A percentile compares a stretch with the other conserved stretches of the same genome.
phyloP scores from a whole-genome alignment of 176 grass and related monocot genomes.

The Thalia dealbata region DNA sequence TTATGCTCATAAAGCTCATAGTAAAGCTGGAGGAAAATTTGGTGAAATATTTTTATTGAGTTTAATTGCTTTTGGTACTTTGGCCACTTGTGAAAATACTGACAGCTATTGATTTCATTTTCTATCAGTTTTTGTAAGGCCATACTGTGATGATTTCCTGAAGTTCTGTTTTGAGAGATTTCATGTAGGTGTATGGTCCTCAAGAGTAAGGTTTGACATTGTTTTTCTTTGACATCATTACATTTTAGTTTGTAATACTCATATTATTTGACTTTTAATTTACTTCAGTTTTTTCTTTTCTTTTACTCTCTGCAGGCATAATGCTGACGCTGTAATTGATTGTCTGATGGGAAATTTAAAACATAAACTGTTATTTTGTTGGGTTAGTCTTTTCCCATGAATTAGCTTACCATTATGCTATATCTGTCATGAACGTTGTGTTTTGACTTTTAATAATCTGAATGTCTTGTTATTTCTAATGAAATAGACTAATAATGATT shows the following conservation, averaged over 20 bases:
- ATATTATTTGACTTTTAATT: not conserved
- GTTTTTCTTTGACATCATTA: too few species aligned
- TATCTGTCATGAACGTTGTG: too few species aligned
- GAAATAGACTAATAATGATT: too few species aligned
- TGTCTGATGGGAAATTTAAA: slow-evolving; percentile 28
- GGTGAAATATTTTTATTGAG: slow-evolving; percentile 33
- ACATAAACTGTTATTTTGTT: slow-evolving; percentile 33
- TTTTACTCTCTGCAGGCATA: slow-evolving; percentile 7
- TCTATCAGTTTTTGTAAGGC: slow-evolving; percentile 40
- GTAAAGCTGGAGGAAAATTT: slow-evolving; percentile 61
- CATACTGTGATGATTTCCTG: slow-evolving; percentile 44
- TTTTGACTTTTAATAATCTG: too few species aligned
- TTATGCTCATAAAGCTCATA: slow-evolving; percentile 50
- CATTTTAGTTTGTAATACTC: not conserved
- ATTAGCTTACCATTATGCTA: too few species aligned
- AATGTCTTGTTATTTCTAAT: too few species aligned
- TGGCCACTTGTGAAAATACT: not conserved
- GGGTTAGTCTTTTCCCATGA: slow-evolving; percentile 22
- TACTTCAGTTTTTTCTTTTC: not conserved
- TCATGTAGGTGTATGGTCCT: slow-evolving; percentile 40
- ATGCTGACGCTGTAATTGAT: slow-evolving; percentile 24
- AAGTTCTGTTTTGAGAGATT: slow-evolving; percentile 43
- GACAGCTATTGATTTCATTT: not conserved
- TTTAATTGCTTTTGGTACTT: not conserved
- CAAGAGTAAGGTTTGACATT: slow-evolving; percentile 17